A percentile compares a stretch with the other conserved stretches of the same genome.
These are phyloP conservation scores for Eucalyptus tenuipes DNA, from an alignment of 345 rosid species.

Conservation along the genomic window DNA sequence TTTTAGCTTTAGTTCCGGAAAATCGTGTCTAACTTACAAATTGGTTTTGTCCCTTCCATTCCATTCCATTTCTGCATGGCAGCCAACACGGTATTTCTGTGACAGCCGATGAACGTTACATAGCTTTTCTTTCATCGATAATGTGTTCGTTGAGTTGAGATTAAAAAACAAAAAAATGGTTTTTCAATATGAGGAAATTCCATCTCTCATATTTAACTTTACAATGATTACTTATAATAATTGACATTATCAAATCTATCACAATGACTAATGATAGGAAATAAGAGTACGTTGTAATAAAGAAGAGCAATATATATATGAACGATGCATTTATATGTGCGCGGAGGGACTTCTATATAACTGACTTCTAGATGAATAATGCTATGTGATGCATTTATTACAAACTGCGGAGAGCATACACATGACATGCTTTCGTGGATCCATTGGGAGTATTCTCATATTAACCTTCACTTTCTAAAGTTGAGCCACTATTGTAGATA, in stretches of 20 bases:
- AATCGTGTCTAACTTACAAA: background rate
- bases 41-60: background rate
- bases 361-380: background rate
- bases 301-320: background rate
- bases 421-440: background rate
- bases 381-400: background rate
- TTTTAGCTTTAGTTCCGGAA: background rate
- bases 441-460: background rate
- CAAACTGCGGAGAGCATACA: background rate
- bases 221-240: background rate
- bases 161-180: background rate
- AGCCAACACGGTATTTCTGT: background rate
- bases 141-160: background rate
- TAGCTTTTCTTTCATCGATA: background rate
- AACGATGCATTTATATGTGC: background rate
- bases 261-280: background rate
- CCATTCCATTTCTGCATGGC: background rate
- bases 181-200: background rate
- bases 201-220: background rate
- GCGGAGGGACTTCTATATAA: background rate
- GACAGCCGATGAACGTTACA: background rate
- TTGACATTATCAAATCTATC: background rate
- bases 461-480: background rate
- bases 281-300: background rate
- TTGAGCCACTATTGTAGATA: background rate